Evolutionary conservation across 768 basidiomycete species (phyloP), one percentile per base, ranked within the genome.

Genomic region (Calvatia gigantea): DNA sequence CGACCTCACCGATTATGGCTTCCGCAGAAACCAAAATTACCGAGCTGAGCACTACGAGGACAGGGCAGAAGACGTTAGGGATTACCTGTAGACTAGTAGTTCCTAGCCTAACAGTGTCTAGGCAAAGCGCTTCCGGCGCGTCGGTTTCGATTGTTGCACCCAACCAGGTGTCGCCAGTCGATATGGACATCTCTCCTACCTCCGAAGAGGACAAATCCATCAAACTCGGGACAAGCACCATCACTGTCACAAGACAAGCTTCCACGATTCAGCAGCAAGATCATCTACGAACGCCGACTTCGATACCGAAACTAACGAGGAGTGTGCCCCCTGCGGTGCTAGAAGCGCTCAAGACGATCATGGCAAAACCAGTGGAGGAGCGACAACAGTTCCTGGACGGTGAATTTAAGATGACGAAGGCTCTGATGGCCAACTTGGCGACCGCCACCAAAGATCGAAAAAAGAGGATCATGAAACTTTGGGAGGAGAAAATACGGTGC

Each of bases 401-500:
- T 43, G 76, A 82, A 42, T 82, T 85, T 41, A 67, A 77, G 31
- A 76, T 82, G 61, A 82, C 71, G 60, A 83, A 81, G 68, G 45
- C 60, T 27, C 65, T 85, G 35, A 82, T 85, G 76, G 70, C 5
- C 69, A 73, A 61, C 68, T 84, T 66, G n/a, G 62, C 63, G 32
- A 78, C 81, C 32, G 69, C 66, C 54, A 77, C 74, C 9, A 84
- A 82, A 69, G 70, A 70, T 49, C 82, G 83, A 67, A 81, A 74
- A 60, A 78, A 80, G 17, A 59, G 54, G 7, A 70, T 85, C 4
- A 59, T 80, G 64, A 66, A 62, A 7, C 61, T 73, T 19, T 74
- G 84, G 72, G 74, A 77, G 42, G 76, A 81, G 66, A 73, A 73
- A 60, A 77, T 70, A 59, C 75, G 81, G 83, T 85, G 74, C 70